Evolutionary conservation across 352 stramenopile species (phyloP), one percentile per base, ranked within the genome.

Genomic region (Phytophthora quininea): DNA sequence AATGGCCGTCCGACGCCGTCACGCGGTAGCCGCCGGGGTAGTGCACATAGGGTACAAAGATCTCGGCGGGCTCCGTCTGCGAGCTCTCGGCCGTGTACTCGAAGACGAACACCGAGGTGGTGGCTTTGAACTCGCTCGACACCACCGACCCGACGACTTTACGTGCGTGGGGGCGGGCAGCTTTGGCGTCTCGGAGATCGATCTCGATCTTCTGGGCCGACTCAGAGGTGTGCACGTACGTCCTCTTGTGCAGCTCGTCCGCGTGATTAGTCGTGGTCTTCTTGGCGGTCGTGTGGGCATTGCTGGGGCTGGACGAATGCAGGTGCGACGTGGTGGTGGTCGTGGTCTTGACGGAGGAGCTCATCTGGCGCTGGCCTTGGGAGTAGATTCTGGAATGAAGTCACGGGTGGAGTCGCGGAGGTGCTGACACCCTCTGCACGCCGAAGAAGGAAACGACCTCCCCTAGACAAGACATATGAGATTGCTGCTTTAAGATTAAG

Each of bases 81-180:
- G 37, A 11, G 3, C 30, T 38, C 27, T 67, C 61, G 4, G 76
- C 76, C 4, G 58, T 46, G 62, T 82, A 91, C 55, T 88, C 78
- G 51, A 92, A 73, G 43, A 83, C 67, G 59, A 92, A 95, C n/a
- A 64, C 74, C 4, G 66, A 74, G n/a, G 62, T 69, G 11, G 67
- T 61, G 29, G 87, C 70, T 14, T 70, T 59, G 63, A 93, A 95
- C 24, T 67, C 47, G 40, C 83, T 89, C 52, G 73, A 76, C 32
- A 66, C 63, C 11, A 84, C 78, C 8, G 84, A 72, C 3, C 89
- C 89, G 6, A 75, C 73, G 12, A 92, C 82, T 46, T 87, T 92
- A 29, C 71, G 79, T 12, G 88, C 74, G 53, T 86, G 76, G 3
- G 88, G 87, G 0, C 86, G 84, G 14, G 82, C 79, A 3, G 33